These are phyloP conservation scores for Bipolaris gigantea DNA, from an alignment of 2,329 filamentous ascomycete genomes.

Conservation along the genomic window DNA sequence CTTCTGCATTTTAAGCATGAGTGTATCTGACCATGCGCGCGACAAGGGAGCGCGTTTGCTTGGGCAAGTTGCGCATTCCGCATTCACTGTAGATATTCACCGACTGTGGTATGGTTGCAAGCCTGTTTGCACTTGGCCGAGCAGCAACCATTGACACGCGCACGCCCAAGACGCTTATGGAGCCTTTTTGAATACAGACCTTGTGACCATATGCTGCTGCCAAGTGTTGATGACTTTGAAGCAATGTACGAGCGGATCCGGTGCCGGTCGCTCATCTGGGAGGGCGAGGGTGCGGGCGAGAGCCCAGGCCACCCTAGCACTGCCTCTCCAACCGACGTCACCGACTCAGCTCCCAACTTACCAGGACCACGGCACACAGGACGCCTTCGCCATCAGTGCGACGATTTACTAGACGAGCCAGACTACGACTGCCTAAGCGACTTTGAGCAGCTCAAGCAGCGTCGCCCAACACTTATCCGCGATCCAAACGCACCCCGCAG, in stretches of 20 bases:
- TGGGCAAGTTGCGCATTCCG: conserved; percentile 11
- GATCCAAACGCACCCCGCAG: conserved; percentile 14
- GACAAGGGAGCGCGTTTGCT: conserved; percentile 3
- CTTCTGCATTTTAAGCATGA: conserved; percentile 1
- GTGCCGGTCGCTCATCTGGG: conserved; percentile 2
- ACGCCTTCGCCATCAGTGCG: conserved; percentile 2
- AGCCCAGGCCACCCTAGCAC: conserved; percentile 5
- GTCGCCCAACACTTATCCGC: conserved; percentile 2
- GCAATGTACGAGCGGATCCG: conserved; percentile 13
- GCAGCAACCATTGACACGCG: conserved; percentile 4
- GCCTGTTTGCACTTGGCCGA: conserved; percentile 4
- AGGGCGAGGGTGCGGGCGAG: conserved; percentile 2
- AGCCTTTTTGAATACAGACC: background rate
- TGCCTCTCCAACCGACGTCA: conserved; percentile 18
- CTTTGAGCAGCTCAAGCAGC: conserved; percentile 12
- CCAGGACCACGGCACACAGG: conserved; percentile 8
- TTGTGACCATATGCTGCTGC: background rate
- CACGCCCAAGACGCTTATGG: background rate
- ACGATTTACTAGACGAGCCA: conserved; percentile 14
- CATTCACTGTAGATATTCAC: conserved; percentile 25
- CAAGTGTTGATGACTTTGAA: conserved; percentile 1
- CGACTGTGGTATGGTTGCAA: conserved; percentile 7
- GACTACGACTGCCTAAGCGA: conserved; percentile 21
- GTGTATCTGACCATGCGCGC: background rate
- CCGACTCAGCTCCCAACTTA: conserved; percentile 15